Evolutionary conservation across 768 basidiomycete genomes (phyloP).

Genomic region (Cubamyces lactineus): DNA sequence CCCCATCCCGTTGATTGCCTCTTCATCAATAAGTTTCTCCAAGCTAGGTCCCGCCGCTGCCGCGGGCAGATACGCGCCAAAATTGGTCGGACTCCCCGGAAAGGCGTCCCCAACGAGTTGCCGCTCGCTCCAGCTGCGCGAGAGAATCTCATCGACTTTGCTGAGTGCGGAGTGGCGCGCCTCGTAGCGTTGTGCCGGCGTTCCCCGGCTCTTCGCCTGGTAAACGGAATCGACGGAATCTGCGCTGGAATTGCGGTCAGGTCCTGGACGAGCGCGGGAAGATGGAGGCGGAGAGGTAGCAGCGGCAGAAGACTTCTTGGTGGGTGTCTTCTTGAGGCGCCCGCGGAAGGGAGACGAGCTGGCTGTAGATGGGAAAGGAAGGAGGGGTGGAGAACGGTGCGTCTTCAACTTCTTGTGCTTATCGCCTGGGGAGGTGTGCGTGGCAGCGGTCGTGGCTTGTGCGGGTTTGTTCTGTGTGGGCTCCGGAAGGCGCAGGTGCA

Average conservation of each 20-base stretch:
- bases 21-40: conserved; percentile 7
- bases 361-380: conserved; percentile 26
- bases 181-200: conserved; percentile 32
- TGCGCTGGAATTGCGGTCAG: conserved; percentile 6
- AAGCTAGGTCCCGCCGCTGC: background rate
- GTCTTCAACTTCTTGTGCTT: conserved; percentile 27
- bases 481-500: conserved; percentile 18
- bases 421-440: background rate
- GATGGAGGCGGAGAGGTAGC: background rate
- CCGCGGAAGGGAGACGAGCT: conserved; percentile 25
- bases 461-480: background rate
- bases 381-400: conserved; percentile 26
- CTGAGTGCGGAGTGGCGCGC: conserved; percentile 34
- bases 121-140: conserved; percentile 33
- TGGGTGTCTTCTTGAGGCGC: conserved; percentile 26
- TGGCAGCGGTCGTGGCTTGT: background rate
- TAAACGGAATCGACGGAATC: conserved; percentile 14
- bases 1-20: conserved; percentile 16
- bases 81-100: conserved; percentile 15
- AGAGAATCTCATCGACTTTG: conserved; percentile 36
- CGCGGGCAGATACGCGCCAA: conserved; percentile 2
- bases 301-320: conserved; percentile 4
- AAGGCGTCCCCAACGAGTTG: conserved; percentile 9
- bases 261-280: background rate
- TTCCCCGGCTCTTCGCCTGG: conserved; percentile 9